Conservation (phyloP, 2,329 filamentous ascomycete genomes). For the Phialophora verrucosa region DNA sequence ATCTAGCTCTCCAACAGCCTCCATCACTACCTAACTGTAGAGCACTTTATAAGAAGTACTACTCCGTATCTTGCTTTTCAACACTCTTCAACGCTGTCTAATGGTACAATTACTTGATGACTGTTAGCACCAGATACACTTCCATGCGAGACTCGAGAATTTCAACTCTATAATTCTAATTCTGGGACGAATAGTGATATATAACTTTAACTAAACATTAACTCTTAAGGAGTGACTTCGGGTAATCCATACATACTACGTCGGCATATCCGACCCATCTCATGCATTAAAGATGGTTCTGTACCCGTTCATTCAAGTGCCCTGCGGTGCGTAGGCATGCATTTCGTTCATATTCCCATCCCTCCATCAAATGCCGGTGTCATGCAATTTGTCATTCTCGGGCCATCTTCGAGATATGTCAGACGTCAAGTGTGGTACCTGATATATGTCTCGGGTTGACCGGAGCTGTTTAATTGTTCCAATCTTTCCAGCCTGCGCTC, state of each 20-base stretch:
- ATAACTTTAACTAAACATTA: background rate
- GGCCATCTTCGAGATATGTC: background rate
- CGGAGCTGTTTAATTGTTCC: background rate
- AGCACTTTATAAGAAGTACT: background rate
- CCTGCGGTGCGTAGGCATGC: background rate
- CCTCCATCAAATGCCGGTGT: slow-evolving; percentile 1
- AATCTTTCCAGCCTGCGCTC: slow-evolving; percentile 15
- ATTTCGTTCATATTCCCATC: slow-evolving; percentile 2
- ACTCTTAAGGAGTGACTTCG: slow-evolving; percentile 5
- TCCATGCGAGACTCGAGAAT: background rate
- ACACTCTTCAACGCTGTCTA: too few species aligned
- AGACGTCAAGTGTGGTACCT: background rate
- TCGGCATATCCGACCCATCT: background rate
- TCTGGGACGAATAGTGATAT: background rate
- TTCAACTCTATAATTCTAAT: background rate
- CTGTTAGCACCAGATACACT: too few species aligned
- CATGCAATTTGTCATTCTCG: background rate
- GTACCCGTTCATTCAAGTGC: slow-evolving; percentile 1
- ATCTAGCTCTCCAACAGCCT: too few species aligned
- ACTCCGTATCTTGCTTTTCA: background rate
- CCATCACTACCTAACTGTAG: too few species aligned
- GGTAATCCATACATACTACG: slow-evolving; percentile 1
- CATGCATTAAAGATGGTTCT: background rate
- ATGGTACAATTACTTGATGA: too few species aligned
- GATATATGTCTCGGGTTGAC: background rate